phyloP scores from a whole-genome alignment of 2,329 filamentous ascomycete species.

The Nemania serpens region DNA sequence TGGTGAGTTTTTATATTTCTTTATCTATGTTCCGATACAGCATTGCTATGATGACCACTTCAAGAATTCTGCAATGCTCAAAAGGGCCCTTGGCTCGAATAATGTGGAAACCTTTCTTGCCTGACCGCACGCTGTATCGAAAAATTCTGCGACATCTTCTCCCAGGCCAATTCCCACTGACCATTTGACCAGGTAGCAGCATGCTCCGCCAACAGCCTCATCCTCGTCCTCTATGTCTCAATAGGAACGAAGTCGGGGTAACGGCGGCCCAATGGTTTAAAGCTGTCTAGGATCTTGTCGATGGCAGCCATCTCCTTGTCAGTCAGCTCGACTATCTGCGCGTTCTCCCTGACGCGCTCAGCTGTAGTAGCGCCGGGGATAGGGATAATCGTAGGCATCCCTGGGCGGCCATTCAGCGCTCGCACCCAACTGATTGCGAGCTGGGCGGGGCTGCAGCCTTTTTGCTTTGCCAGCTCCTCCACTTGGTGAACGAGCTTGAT shows the following conservation, averaged over 20 bases:
- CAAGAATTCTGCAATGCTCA: slow-evolving; percentile 47
- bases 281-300: slow-evolving; percentile 53
- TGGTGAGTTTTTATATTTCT: slow-evolving; percentile 13
- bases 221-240: slow-evolving; percentile 43
- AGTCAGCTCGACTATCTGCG: slow-evolving; percentile 53
- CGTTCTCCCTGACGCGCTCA: slow-evolving; percentile 65
- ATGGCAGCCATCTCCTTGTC: slow-evolving; percentile 57
- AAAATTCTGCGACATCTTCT: neutral
- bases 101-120: slow-evolving; percentile 42
- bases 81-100: slow-evolving; percentile 34
- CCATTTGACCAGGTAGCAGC: slow-evolving; percentile 2
- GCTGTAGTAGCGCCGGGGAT: slow-evolving; percentile 67
- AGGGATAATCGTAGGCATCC: slow-evolving; percentile 64
- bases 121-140: slow-evolving; percentile 34
- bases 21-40: neutral
- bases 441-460: slow-evolving; percentile 65
- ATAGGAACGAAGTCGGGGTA: slow-evolving; percentile 48
- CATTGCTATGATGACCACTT: slow-evolving; percentile 37
- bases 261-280: slow-evolving; percentile 53
- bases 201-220: neutral
- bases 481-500: slow-evolving; percentile 64
- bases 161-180: neutral
- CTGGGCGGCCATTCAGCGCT: slow-evolving; percentile 54
- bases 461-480: slow-evolving; percentile 61
- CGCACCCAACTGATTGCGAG: slow-evolving; percentile 69